A percentile compares a stretch with the other conserved stretches of the same genome.
Conservation (phyloP, 2,329 filamentous ascomycete species). For the Grosmannia huntii region DNA sequence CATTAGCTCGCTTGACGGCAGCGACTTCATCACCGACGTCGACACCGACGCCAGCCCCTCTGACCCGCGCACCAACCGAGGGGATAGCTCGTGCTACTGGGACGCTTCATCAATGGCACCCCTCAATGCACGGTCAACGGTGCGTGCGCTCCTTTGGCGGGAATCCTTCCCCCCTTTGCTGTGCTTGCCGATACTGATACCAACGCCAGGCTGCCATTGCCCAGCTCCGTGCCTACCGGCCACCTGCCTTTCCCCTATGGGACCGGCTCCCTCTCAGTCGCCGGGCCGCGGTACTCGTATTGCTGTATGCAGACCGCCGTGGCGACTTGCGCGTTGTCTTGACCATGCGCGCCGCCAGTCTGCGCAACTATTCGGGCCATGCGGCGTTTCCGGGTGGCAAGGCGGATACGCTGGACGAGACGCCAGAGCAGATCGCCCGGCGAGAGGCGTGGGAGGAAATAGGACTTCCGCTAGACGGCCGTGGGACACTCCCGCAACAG, state of each 20-base stretch:
- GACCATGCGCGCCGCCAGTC: slow-evolving; percentile 51
- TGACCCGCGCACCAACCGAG: neutral
- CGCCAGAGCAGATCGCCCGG: slow-evolving; percentile 70
- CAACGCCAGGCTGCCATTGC: slow-evolving; percentile 40
- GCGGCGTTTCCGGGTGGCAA: slow-evolving; percentile 77
- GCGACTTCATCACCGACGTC: neutral
- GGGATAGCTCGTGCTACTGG: slow-evolving; percentile 39
- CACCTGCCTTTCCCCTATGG: slow-evolving; percentile 50
- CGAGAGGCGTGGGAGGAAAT: slow-evolving; percentile 91
- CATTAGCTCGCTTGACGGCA: slow-evolving; percentile 9
- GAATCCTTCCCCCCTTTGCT: neutral
- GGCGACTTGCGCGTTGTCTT: slow-evolving; percentile 66
- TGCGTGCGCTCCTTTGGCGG: slow-evolving; percentile 23
- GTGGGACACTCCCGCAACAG: slow-evolving; percentile 51
- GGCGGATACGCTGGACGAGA: slow-evolving; percentile 44
- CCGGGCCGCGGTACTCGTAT: slow-evolving; percentile 74
- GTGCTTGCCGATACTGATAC: neutral
- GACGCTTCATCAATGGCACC: slow-evolving; percentile 44
- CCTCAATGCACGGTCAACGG: slow-evolving; percentile 39
- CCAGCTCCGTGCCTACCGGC: slow-evolving; percentile 46
- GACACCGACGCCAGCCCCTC: too few species aligned
- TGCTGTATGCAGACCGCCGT: slow-evolving; percentile 72
- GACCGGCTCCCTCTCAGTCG: slow-evolving; percentile 48
- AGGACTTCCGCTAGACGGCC: slow-evolving; percentile 62
- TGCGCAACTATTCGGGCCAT: slow-evolving; percentile 66